Evolutionary conservation across 192 early-diverging fungal genomes (phyloP).

Genomic region (Rhizophlyctis rosea): DNA sequence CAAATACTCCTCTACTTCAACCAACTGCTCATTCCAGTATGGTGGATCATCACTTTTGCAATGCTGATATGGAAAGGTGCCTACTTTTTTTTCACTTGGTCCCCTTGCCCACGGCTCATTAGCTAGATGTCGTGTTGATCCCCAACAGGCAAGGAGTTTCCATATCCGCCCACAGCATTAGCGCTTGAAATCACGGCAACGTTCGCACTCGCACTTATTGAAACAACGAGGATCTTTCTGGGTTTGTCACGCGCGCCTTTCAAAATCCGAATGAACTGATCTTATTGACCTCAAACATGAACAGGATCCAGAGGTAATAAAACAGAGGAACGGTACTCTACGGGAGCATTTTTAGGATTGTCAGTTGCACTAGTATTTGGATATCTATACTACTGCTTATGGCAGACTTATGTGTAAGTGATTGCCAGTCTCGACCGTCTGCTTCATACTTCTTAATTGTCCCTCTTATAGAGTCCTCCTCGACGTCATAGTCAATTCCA

Average conservation of each 20-base stretch:
- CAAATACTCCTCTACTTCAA: constrained; percentile 40
- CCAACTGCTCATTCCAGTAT: constrained; percentile 24
- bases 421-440: too few relatives aligned
- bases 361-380: constrained; percentile 15
- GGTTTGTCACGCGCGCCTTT: constrained; percentile 13
- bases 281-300: background rate
- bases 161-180: constrained; percentile 20
- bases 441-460: background rate
- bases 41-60: constrained; percentile 26
- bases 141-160: constrained; percentile 23
- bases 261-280: background rate
- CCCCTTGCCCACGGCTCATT: background rate
- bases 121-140: background rate
- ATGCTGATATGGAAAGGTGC: constrained; percentile 39
- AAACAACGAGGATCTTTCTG: constrained; percentile 28
- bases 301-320: constrained; percentile 37
- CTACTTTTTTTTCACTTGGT: background rate
- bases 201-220: constrained; percentile 28
- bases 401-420: constrained; percentile 42
- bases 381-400: constrained; percentile 32
- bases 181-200: constrained; percentile 30
- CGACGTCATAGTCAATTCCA: constrained; percentile 17
- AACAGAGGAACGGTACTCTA: constrained; percentile 25
- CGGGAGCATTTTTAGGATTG: constrained; percentile 25
- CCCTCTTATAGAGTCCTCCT: constrained; percentile 20